Evolutionary conservation across 768 basidiomycete genomes (phyloP).

Genomic region (Solioccasus polychromus): DNA sequence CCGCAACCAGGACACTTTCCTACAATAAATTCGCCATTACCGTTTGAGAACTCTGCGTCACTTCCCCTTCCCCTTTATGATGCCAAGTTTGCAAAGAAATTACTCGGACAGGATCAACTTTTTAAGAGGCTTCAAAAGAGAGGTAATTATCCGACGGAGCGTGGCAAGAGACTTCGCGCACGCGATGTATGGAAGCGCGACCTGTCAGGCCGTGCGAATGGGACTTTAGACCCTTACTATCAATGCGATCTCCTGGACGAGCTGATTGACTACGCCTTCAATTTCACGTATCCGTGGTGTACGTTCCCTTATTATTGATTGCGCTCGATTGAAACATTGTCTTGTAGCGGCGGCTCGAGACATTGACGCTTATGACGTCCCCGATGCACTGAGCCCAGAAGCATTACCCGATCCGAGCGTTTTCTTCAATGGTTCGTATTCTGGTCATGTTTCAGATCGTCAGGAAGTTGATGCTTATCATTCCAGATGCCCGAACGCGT

Average conservation of each 20-base stretch:
- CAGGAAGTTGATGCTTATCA: background rate
- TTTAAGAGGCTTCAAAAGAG: constrained; percentile 7
- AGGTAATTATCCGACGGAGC: constrained; percentile 17
- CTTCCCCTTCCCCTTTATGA: background rate
- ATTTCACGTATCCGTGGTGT: constrained; percentile 67
- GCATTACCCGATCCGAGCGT: constrained; percentile 43
- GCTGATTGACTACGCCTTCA: constrained; percentile 68
- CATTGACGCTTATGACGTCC: constrained; percentile 49
- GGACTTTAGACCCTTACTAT: constrained; percentile 58
- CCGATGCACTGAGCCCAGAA: constrained; percentile 42
- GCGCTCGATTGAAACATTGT: no score
- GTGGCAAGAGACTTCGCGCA: constrained; percentile 18
- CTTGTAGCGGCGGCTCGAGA: constrained; percentile 19
- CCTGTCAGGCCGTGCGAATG: constrained; percentile 49
- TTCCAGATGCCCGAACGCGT: background rate
- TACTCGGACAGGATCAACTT: constrained; percentile 7
- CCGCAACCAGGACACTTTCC: constrained; percentile 58
- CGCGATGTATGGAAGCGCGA: constrained; percentile 42
- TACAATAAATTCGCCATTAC: constrained; percentile 4
- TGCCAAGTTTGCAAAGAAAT: constrained; percentile 3
- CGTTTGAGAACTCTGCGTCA: fast-evolving
- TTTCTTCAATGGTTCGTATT: constrained; percentile 51
- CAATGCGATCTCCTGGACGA: constrained; percentile 61
- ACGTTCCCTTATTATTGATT: constrained; percentile 12
- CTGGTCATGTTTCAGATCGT: constrained; percentile 28